phyloP scores from a whole-genome alignment of 2,329 filamentous ascomycete genomes.

The Exophiala viscosa region DNA sequence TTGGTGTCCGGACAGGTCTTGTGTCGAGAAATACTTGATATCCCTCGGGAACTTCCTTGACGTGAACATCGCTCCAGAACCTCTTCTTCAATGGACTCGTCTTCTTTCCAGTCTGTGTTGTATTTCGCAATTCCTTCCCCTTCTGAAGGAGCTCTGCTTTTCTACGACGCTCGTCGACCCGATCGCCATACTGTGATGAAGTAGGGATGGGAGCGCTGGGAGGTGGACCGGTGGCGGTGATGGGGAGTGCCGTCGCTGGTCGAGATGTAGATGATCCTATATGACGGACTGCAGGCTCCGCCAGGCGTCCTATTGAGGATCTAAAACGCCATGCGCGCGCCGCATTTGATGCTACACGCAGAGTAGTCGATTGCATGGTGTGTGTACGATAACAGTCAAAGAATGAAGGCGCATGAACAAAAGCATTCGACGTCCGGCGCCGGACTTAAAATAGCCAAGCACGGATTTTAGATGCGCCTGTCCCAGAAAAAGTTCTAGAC shows the following conservation, averaged over 20 bases:
- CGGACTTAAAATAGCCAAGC: too few relatives aligned
- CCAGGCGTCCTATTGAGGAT: constrained; percentile 5
- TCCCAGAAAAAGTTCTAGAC: too few relatives aligned
- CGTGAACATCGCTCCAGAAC: constrained; percentile 83
- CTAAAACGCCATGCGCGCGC: neutral
- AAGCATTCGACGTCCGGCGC: too few relatives aligned
- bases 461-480: too few relatives aligned
- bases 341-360: constrained; percentile 4
- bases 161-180: constrained; percentile 47
- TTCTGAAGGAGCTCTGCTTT: constrained; percentile 49
- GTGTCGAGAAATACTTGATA: constrained; percentile 70
- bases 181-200: constrained; percentile 46
- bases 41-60: constrained; percentile 59
- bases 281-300: constrained; percentile 4
- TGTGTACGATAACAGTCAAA: neutral
- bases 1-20: constrained; percentile 71
- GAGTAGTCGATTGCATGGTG: constrained; percentile 9
- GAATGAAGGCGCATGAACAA: too few relatives aligned
- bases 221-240: constrained; percentile 58
- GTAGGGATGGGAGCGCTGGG: constrained; percentile 54
- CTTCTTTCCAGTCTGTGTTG: constrained; percentile 35
- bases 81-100: constrained; percentile 58
- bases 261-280: constrained; percentile 10
- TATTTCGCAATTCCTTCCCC: constrained; percentile 42
- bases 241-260: constrained; percentile 47